Evolutionary conservation across 805 yeast genomes (phyloP), one percentile per base, ranked within the genome.

Genomic region (Zygoascus bituminiphila): DNA sequence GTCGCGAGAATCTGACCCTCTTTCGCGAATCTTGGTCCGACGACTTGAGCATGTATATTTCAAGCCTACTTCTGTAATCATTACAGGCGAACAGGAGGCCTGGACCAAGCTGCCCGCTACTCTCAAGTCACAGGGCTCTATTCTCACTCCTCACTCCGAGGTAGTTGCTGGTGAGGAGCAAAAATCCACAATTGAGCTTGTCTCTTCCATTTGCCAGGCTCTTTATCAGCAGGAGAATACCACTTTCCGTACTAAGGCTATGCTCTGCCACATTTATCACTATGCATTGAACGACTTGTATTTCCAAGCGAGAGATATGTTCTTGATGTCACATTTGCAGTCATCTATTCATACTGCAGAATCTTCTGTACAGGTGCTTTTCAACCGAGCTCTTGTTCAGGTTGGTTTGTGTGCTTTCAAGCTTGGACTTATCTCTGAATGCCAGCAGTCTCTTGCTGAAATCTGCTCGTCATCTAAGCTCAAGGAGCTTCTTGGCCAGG

Each of bases 351-450:
- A 86, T 66, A 77, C 81, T 44, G 83, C 95, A 29, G 98, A 91
- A 60, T 79, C 94, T 29, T 71, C 82, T 33, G 70, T 91, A 57
- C 98, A 93, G 75, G 88, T 93, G 48, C 75, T 88, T 59, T 93
- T 88, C 77, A 93, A 93, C 76, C 79, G 99, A 67, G 88, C 96
- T 15, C 77, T 93, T 54, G 97, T 88, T 54, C 98, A 93, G 70
- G 77, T 94, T 54, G 99, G 98, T 51, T 77, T 93, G 57, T 81
- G 94, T 66, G 98, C 98, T 14, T 93, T 93, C 82, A 81, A 96
- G 66, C 69, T 78, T 46, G 97, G 98, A 20, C 75, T 84, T 57
- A 79, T 89, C 60, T 77, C 75, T 58, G 98, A 93, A 64, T 75
- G 93, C 50, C 94, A 87, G 68, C 93, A 86, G 71, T 76, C 83